Evolutionary conservation across 139 green algal species (phyloP).

Genomic region (Choricystis sp.): DNA sequence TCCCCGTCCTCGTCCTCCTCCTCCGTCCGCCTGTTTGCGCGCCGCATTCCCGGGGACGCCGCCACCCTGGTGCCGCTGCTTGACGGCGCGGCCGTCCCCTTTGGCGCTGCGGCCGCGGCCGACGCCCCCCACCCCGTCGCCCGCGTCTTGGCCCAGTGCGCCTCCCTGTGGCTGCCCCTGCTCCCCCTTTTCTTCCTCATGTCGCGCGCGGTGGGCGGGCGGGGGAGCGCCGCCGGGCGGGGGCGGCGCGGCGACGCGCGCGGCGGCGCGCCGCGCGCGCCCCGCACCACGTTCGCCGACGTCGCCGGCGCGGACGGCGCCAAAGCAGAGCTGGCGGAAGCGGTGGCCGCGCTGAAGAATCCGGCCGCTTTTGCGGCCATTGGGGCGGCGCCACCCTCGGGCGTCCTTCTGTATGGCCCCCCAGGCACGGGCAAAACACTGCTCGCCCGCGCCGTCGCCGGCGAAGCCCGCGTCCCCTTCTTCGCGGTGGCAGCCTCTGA

Average conservation of each 20-base stretch:
- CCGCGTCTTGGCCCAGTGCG: not conserved
- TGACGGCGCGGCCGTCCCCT: not conserved
- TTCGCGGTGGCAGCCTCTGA: slow-evolving; percentile 79
- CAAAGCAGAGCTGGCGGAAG: slow-evolving; percentile 79
- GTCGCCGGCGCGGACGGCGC: slow-evolving; percentile 92
- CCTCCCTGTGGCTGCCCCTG: not conserved
- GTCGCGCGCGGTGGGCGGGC: not conserved
- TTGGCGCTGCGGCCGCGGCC: not conserved
- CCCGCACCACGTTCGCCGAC: slow-evolving; percentile 64
- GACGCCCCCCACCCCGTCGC: too few species aligned
- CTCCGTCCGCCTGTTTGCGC: not conserved
- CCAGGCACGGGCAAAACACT: slow-evolving; percentile 76
- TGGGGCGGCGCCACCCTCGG: slow-evolving; percentile 49
- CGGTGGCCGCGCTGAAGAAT: slow-evolving; percentile 46
- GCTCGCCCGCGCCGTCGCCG: slow-evolving; percentile 73
- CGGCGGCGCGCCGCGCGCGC: too few species aligned
- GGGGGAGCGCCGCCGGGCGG: too few species aligned
- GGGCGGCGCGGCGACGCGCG: too few species aligned
- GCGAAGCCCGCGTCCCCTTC: slow-evolving; percentile 82
- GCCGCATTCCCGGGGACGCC: not conserved
- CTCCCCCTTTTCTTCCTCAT: not conserved
- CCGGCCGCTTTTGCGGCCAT: slow-evolving; percentile 55
- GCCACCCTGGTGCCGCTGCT: not conserved
- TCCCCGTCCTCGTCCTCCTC: too few species aligned
- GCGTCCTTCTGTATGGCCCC: slow-evolving; percentile 58